A percentile compares a stretch with the other conserved stretches of the same genome.
phyloP scores from a whole-genome alignment of 2,329 filamentous ascomycete genomes.

The Dactylellina leptospora region DNA sequence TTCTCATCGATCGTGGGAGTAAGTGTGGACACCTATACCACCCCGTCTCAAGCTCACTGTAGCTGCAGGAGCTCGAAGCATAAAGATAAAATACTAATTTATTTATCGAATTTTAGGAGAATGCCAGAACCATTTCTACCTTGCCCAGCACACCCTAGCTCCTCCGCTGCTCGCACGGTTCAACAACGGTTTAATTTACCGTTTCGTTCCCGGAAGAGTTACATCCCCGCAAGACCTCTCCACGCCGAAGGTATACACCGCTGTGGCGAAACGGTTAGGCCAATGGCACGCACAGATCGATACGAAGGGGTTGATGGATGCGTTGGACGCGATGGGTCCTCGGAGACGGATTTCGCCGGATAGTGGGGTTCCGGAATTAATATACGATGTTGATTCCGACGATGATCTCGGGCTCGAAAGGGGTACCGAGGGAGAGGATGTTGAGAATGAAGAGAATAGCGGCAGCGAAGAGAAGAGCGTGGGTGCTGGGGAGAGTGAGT shows the following conservation, averaged over 20 bases:
- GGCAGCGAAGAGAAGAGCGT: constrained; percentile 16
- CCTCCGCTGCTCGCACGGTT: constrained; percentile 90
- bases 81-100: background rate
- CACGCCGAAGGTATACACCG: constrained; percentile 77
- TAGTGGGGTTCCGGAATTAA: constrained; percentile 55
- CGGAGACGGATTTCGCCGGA: constrained; percentile 54
- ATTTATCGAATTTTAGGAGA: constrained; percentile 64
- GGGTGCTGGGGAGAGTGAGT: constrained; percentile 35
- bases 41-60: background rate
- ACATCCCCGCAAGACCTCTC: constrained; percentile 83
- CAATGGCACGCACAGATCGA: constrained; percentile 82
- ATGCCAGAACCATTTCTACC: constrained; percentile 78
- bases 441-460: background rate
- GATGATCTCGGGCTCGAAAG: constrained; percentile 26
- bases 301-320: constrained; percentile 67
- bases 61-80: background rate
- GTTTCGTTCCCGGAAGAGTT: constrained; percentile 82
- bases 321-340: constrained; percentile 51
- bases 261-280: constrained; percentile 82
- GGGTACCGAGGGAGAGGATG: constrained; percentile 3
- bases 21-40: constrained; percentile 62
- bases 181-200: constrained; percentile 94
- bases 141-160: constrained; percentile 83
- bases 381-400: constrained; percentile 27
- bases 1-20: constrained; percentile 94